phyloP scores from a whole-genome alignment of 768 basidiomycete species.

The Sporobolomyces pararoseus region DNA sequence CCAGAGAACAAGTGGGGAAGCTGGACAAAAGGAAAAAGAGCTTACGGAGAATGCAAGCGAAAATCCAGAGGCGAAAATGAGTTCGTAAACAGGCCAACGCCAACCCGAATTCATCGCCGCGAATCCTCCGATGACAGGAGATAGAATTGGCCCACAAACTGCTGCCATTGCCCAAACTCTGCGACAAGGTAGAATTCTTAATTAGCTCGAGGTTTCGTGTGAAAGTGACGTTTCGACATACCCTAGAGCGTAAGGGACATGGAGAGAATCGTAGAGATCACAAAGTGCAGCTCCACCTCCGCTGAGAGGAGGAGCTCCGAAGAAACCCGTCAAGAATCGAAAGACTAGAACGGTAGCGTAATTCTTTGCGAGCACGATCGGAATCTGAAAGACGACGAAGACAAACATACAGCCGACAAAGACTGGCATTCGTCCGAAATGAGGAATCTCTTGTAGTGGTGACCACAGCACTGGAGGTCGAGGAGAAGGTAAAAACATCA shows the following conservation, averaged over 20 bases:
- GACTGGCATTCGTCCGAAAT: constrained; percentile 48
- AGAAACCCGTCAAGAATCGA: constrained; percentile 50
- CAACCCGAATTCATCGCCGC: constrained; percentile 4
- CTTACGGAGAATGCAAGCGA: constrained; percentile 9
- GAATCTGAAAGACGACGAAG: constrained; percentile 50
- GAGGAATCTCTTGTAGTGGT: constrained; percentile 48
- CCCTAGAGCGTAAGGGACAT: constrained; percentile 27
- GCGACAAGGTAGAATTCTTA: not conserved
- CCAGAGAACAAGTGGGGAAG: too few relatives aligned
- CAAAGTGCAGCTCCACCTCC: constrained; percentile 47
- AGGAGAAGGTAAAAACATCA: too few relatives aligned
- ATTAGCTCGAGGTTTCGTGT: too few relatives aligned
- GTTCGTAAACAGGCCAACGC: constrained; percentile 43
- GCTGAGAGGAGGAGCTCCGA: constrained; percentile 37
- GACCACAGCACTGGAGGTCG: constrained; percentile 37
- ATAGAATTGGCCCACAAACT: constrained; percentile 17
- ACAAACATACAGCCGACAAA: constrained; percentile 50
- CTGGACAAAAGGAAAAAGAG: not conserved
- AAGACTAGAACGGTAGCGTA: constrained; percentile 46
- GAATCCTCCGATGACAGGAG: constrained; percentile 43
- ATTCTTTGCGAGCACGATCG: constrained; percentile 42
- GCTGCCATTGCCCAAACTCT: not conserved
- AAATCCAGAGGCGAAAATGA: constrained; percentile 48
- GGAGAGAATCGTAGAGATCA: constrained; percentile 33
- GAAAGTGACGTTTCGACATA: not conserved